Evolutionary conservation across 179 eudicot genomes (phyloP), one percentile per base, ranked within the genome.

Genomic region (Heliamphora pulchella): DNA sequence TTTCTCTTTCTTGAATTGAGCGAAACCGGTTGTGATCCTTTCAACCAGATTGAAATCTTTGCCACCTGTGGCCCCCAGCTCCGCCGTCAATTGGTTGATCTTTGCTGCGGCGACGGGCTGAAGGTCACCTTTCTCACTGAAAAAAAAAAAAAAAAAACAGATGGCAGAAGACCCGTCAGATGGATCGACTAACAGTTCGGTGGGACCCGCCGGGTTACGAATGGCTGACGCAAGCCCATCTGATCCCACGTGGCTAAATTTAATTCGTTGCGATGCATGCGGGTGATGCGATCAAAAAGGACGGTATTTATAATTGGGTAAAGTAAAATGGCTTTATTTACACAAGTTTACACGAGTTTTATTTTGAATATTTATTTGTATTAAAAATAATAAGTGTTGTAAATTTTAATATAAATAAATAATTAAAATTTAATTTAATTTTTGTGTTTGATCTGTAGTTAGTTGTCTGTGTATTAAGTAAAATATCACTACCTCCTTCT

Each of bases 41-140:
- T 87, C 85, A 1, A 57, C 89, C 80, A 88, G 71, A 79, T 88
- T 83, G 63, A 85, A 83, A 75, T 2, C 18, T 43, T 80, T 70
- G 22, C 20, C 80, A 0, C 70, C 77, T 6, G 64, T 72, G 5
- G 74, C 89, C 75, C 81, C 86, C 84, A 91, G 63, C 85, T 89
- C 92, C 63, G 82, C 88, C 81, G 90, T 91, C 51, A 89, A 63
- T 64, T 83, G 77, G 86, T 81, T 82, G 85, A 91, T 88, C 85
- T 89, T 91, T 1, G 82, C 86, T 14, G 91, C 89, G 0, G 92
- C 94, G 1, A 82, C 81, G 0, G 46, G 82, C 59, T 81, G 74
- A 3, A 88, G 83, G 71, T 86, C 87, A 2, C 75, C 67, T 41
- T 87, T 91, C 74, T 83, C 91, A 79, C 94, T 89, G 85, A 41